Base-by-base conservation (phyloP, 2,329 filamentous ascomycete species). In the Aspergillus sp. region DNA sequence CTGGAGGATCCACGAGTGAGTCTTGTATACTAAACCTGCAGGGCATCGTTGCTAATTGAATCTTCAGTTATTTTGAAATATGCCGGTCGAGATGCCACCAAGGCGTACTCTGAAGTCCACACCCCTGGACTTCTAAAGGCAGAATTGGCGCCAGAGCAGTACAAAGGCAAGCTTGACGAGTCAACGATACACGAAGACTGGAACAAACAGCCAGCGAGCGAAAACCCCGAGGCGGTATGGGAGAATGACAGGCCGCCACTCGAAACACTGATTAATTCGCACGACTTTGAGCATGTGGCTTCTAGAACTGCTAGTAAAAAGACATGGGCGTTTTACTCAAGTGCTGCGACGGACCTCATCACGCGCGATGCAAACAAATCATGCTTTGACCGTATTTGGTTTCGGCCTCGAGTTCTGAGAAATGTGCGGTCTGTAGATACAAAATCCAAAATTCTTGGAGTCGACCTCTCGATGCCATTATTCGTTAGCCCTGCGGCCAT, bases 301-400 rank as follows among this genome's bases (percentile, higher is more conserved):
- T 78, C 80, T 15, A 75, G 76, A 24, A 82, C 80, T 5, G 78
- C 87, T 48, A 79, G 79, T 8, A 79, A 81, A 41, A 89, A 89
- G 66, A 83, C 86, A n/a, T 89, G 85, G 84, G 87, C 86, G 0
- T 89, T 89, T 66, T 83, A 86, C 67, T 87, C 84, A 19, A 87
- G 85, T 8, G 87, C 86, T 2, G 83, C 86, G 11, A 88, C 85
- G 5, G 87, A 80, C 80, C 65, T 82, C 4, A 84, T 87, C 39
- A 83, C 86, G 48, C 78, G 80, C 2, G 71, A 78, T 22, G 76
- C 77, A 50, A 89, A 89, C 68, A 78, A 75, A 22, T 75, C 79
- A 0, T 75, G 80, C 60, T 86, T 86, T 64, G 73, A 79, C 41
- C 72, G 79, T 24, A 86, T 89, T 61, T 79, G 79, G 70, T 79